phyloP scores from a whole-genome alignment of 345 rosid genomes.

The Boechera stricta region DNA sequence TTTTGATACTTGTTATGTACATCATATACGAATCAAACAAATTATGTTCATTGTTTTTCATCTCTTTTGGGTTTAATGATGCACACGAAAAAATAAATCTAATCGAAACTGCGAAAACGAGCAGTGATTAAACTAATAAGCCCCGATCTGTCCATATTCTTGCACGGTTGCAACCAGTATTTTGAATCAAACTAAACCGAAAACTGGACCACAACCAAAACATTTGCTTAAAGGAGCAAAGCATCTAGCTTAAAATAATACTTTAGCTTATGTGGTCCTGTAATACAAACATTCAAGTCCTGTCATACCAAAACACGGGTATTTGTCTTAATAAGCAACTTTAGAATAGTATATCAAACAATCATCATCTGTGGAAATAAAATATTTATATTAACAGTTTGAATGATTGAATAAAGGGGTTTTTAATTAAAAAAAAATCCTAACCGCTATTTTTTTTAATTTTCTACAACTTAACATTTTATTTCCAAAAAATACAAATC shows the following conservation, averaged over 20 bases:
- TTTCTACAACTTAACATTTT: no score
- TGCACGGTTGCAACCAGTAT: not conserved
- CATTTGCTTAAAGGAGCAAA: not conserved
- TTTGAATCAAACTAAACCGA: not conserved
- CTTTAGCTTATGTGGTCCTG: not conserved
- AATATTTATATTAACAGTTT: not conserved
- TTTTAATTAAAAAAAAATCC: no score
- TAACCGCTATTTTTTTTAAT: no score
- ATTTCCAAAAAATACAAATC: no score
- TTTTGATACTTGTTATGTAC: not conserved
- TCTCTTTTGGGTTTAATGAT: not conserved
- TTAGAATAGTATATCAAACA: not conserved
- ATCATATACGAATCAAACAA: not conserved
- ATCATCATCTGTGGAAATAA: not conserved
- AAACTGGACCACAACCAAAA: not conserved
- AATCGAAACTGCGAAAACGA: not conserved
- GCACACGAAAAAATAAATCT: not conserved
- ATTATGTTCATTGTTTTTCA: not conserved
- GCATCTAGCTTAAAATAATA: not conserved
- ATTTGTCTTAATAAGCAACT: conserved; percentile 20
- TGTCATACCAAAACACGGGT: conserved; percentile 7
- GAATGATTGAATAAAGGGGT: not conserved
- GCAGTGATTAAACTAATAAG: not conserved
- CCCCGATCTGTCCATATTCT: not conserved
- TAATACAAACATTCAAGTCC: conserved; percentile 17